Base-by-base conservation (phyloP, 2,329 filamentous ascomycete species). In the Triangularia verruculosa region DNA sequence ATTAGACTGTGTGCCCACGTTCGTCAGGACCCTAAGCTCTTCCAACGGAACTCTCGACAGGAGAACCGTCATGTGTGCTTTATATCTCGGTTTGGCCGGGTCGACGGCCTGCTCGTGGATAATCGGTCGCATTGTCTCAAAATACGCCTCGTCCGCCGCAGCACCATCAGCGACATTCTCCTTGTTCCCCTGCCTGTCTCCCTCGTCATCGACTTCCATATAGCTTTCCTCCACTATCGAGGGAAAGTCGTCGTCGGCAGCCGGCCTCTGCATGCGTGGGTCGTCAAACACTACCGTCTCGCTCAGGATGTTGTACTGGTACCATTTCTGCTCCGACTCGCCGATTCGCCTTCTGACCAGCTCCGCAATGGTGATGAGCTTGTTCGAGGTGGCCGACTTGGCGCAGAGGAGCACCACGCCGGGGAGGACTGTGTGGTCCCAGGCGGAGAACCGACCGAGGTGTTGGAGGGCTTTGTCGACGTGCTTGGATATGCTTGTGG, bases 331-430 rank as follows among this genome's bases (percentile, higher is more conserved):
- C 3, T 78, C 79, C 47, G 78, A 74, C 58, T 80, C 78, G 30
- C 71, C 76, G 59, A 89, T 75, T 55, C 86, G 77, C 43, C 83
- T 77, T 73, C 89, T 89, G 62, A 81, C 82, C 39, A 90, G 86
- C 74, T 92, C 89, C 53, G 82, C 81, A 54, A 92, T 82, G 3
- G 84, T 88, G 69, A 91, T 84, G 70, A 91, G 78, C 74, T 92
- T 93, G 74, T 80, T 81, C 1, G 84, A 81, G 2, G 86, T 82
- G 9, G 73, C 65, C 0, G 81, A 77, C 20, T 80, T 80, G 30
- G 83, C 82, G 69, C 85, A 79, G 17, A 87, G 74, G 43, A 87
- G 72, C n/a, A 78, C 78, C 13, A 80, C 70, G 9, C 74, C 73
- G 0, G 72, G 73, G 1, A 70, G 67, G n/a, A 71, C 64, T 32